Evolutionary conservation across 2,329 filamentous ascomycete genomes (phyloP).

Genomic region (Calonectria pauciramosa): DNA sequence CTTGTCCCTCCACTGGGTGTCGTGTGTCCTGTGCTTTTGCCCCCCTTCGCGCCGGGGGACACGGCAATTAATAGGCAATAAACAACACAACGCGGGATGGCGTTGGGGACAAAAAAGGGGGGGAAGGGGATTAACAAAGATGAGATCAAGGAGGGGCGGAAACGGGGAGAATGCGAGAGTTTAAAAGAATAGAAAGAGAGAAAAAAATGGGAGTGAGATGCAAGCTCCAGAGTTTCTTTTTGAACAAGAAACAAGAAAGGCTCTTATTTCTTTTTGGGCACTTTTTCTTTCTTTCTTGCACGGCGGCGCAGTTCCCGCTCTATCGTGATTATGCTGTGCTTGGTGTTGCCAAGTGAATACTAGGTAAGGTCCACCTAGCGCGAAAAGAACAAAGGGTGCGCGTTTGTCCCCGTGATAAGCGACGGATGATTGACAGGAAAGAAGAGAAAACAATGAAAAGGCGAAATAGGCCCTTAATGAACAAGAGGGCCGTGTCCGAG

Average conservation of each 20-base stretch:
- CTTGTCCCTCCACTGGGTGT: not conserved
- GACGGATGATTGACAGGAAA: not conserved
- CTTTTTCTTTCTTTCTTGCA: not conserved
- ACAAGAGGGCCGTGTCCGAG: not conserved
- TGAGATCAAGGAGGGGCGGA: slow-evolving; percentile 21
- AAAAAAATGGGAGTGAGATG: slow-evolving; percentile 11
- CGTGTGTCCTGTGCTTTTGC: slow-evolving; percentile 16
- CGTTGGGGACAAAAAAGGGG: slow-evolving; percentile 6
- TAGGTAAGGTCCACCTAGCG: slow-evolving; percentile 7
- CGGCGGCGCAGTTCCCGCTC: not conserved
- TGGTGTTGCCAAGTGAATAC: slow-evolving; percentile 21
- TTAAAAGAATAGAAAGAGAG: slow-evolving; percentile 20
- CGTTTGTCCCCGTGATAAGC: slow-evolving; percentile 8
- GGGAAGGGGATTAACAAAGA: slow-evolving; percentile 22
- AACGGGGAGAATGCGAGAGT: not conserved
- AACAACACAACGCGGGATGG: slow-evolving; percentile 18
- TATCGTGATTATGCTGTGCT: slow-evolving; percentile 6
- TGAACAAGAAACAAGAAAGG: slow-evolving; percentile 7
- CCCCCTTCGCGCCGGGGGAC: slow-evolving; percentile 11
- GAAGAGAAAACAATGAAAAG: not conserved
- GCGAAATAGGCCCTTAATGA: not conserved
- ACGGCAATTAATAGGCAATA: slow-evolving; percentile 27
- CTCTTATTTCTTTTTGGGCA: not conserved
- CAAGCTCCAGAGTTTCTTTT: not conserved
- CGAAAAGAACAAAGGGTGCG: slow-evolving; percentile 1